Evolutionary conservation across 2,329 filamentous ascomycete genomes (phyloP).

Genomic region (Aspergillus sp.): DNA sequence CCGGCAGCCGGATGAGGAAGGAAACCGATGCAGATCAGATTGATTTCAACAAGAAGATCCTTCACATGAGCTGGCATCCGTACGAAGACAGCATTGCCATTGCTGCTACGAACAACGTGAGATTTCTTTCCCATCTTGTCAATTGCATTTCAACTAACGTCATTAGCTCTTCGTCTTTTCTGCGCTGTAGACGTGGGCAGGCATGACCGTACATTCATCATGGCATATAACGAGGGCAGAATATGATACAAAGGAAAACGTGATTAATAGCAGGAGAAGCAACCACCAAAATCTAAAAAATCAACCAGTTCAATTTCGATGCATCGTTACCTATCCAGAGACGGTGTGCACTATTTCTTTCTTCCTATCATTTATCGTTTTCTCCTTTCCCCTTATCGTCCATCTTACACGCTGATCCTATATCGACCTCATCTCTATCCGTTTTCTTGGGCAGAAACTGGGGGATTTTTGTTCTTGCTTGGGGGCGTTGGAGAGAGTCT

Average conservation of each 20-base stretch:
- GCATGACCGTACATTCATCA: neutral
- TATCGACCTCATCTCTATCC: conserved; percentile 3
- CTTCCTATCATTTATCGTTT: conserved; percentile 8
- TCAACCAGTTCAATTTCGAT: conserved; percentile 17
- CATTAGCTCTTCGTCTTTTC: conserved; percentile 69
- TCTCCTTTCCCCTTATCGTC: conserved; percentile 4
- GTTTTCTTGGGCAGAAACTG: conserved; percentile 1
- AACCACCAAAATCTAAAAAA: conserved; percentile 13
- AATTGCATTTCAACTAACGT: conserved; percentile 3
- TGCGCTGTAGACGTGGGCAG: conserved; percentile 48
- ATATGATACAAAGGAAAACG: conserved; percentile 4
- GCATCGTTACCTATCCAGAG: conserved; percentile 12
- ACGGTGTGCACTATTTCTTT: conserved; percentile 9
- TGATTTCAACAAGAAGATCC: conserved; percentile 99
- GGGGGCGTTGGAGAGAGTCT: conserved; percentile 22
- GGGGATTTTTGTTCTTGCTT: conserved; percentile 10
- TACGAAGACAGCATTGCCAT: conserved; percentile 99
- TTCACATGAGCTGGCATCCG: conserved; percentile 99
- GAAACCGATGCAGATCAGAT: conserved; percentile 99
- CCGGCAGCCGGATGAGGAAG: conserved; percentile 93
- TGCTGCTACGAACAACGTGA: conserved; percentile 97
- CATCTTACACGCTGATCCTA: conserved; percentile 5
- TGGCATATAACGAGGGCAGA: neutral
- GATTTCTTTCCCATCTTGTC: conserved; percentile 33
- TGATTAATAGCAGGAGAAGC: conserved; percentile 17